Evolutionary conservation across 805 yeast species (phyloP), one percentile per base, ranked within the genome.

Genomic region (Metschnikowia chrysomelidarum): DNA sequence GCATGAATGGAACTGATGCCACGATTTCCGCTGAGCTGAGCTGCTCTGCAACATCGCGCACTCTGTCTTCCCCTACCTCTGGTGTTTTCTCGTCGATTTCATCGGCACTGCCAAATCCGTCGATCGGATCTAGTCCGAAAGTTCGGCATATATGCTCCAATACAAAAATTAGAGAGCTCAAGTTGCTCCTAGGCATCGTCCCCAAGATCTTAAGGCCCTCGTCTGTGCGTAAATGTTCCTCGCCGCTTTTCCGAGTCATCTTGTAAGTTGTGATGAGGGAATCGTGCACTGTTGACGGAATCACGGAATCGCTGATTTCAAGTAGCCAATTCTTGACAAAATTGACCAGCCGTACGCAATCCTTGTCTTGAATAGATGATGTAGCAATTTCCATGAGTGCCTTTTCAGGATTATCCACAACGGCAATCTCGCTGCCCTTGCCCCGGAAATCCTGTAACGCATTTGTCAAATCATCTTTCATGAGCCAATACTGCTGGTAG

Each of bases 251-350:
- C 18, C 18, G 18, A 7, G 37, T 33, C 25, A 32, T 27, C 24
- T 38, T 34, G 38, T 56, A 60, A 15, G 38, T 36, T 10, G 43
- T 45, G 9, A 56, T 31, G 17, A 64, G 41, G 11, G 62, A 43
- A 24, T 67, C 73, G 43, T 53, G 64, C 5, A 64, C 58, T 43
- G 63, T 56, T 34, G 67, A 66, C 0, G 73, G 73, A 10, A 68
- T 64, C 16, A 67, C 41, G 0, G 72, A 62, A 36, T 68, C 73
- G 24, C 60, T 55, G 10, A 60, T 55, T 38, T 68, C 72, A 6
- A 68, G 47, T 16, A 67, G 48, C 73, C 73, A 68, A 38, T 54
- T 56, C 34, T 61, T 63, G 19, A 62, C 24, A 34, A 65, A 67
- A 34, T 60, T 64, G 4, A 65, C 43, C 20, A 60, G 36, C 5